Evolutionary conservation across 2,329 filamentous ascomycete species (phyloP).

Genomic region (Aspergillus ibericus): DNA sequence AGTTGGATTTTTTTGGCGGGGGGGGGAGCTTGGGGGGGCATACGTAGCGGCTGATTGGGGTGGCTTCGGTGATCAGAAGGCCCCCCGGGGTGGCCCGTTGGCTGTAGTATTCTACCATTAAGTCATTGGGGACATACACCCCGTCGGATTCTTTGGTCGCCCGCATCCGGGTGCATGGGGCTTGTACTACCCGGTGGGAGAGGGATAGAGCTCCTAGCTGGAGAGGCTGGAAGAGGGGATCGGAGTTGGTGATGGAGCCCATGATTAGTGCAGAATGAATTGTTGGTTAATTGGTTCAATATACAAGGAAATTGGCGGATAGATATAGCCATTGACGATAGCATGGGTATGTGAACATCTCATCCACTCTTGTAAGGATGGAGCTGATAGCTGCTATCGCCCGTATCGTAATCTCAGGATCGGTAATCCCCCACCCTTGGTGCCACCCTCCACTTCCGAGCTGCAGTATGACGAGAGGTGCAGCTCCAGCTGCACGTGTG

Average conservation of each 20-base stretch:
- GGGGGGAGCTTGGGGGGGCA: not conserved
- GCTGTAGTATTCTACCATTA: conserved; percentile 32
- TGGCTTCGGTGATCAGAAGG: conserved; percentile 37
- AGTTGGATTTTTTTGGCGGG: not conserved
- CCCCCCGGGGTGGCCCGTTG: conserved; percentile 36
- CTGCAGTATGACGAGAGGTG: not conserved
- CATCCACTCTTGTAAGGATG: not conserved
- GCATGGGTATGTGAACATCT: too few relatives aligned
- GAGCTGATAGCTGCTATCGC: too few relatives aligned
- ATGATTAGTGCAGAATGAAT: conserved; percentile 10
- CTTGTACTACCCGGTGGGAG: conserved; percentile 29
- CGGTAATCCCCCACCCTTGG: not conserved
- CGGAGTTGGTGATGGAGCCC: conserved; percentile 25
- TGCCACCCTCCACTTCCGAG: not conserved
- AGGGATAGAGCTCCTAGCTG: conserved; percentile 25
- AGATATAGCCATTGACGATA: not conserved
- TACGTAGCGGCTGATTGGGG: conserved; percentile 31
- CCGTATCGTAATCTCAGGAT: not conserved
- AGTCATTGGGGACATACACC: conserved; percentile 30
- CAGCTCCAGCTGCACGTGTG: not conserved
- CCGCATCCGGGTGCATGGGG: conserved; percentile 31
- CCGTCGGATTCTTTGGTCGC: conserved; percentile 29
- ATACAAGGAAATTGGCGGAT: not conserved
- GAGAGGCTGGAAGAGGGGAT: conserved; percentile 39
- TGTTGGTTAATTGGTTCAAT: not conserved